Conservation (phyloP, 164 flowering plant species). For the grape (Vitis vinifera) region ASM3070453v1 NC_081806.1:12098501-12099000, state of each 20-base stretch:
- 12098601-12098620: not conserved
- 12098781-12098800: conserved; percentile 55
- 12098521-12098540: conserved; percentile 80
- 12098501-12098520: conserved; percentile 33
- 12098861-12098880: not conserved
- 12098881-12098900: not conserved
- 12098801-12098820: not conserved
- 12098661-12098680: conserved; percentile 32
- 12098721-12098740: conserved; percentile 59
- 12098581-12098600: conserved; percentile 33
- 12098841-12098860: not conserved
- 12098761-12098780: conserved; percentile 57
- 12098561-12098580: conserved; percentile 55
- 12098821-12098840: not conserved
- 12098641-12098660: not conserved
- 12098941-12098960: not conserved
- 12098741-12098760: conserved; percentile 48
- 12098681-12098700: conserved; percentile 78
- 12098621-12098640: not conserved
- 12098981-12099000: too few relatives aligned
- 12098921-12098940: not conserved
- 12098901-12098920: not conserved
- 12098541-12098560: conserved; percentile 82
- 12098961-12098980: too few relatives aligned
- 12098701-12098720: conserved; percentile 84